phyloP scores from a whole-genome alignment of 495 filamentous ascomycete species.

The Penicillium argentinense region DNA sequence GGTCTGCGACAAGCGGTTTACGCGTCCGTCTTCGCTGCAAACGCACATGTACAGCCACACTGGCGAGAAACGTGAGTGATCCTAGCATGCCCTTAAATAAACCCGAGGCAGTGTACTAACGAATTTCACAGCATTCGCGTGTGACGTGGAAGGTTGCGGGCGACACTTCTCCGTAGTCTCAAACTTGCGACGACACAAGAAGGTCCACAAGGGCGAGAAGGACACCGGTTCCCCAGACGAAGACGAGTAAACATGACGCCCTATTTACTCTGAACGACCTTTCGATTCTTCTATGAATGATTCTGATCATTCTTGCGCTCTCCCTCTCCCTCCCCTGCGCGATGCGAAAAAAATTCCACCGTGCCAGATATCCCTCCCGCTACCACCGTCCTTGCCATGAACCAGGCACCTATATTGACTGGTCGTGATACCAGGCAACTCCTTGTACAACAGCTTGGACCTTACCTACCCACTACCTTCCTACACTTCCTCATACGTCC shows the following conservation, averaged over 20 bases:
- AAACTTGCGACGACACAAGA: constrained; percentile 90
- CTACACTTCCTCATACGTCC: constrained; percentile 6
- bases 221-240: constrained; percentile 46
- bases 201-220: constrained; percentile 88
- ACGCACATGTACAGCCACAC: constrained; percentile 99
- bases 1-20: constrained; percentile 98
- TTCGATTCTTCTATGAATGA: constrained; percentile 14
- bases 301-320: constrained; percentile 9
- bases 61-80: constrained; percentile 92
- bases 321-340: constrained; percentile 5
- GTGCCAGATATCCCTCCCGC: not conserved
- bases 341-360: not conserved
- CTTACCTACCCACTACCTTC: constrained; percentile 20
- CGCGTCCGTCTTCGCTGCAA: constrained; percentile 90
- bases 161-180: constrained; percentile 98
- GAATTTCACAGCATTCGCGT: constrained; percentile 70
- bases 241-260: constrained; percentile 39
- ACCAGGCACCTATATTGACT: constrained; percentile 21
- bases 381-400: not conserved
- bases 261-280: constrained; percentile 8
- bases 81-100: not conserved
- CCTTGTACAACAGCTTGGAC: constrained; percentile 47
- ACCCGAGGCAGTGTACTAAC: constrained; percentile 34
- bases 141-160: constrained; percentile 93
- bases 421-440: constrained; percentile 5